phyloP scores from a whole-genome alignment of 805 yeast species.

The Lipomyces kockii region DNA sequence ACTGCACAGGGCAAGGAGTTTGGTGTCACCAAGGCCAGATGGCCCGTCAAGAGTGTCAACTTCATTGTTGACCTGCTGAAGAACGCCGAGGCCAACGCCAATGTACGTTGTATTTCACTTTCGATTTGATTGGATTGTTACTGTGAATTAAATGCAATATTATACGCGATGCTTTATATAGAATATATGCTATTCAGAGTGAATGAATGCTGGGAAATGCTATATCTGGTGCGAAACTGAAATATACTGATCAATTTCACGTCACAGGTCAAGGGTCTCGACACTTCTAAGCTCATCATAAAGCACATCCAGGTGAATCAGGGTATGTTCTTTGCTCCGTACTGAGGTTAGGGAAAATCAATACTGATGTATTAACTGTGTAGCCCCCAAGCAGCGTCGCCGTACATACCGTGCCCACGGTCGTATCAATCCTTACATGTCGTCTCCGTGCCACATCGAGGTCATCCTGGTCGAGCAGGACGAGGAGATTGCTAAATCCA shows the following conservation, averaged over 20 bases:
- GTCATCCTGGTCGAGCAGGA: constrained; percentile 93
- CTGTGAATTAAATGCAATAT: neutral
- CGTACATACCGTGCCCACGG: constrained; percentile 99
- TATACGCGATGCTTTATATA: neutral
- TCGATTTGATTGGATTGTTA: neutral
- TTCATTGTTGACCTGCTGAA: constrained; percentile 91
- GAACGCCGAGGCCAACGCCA: constrained; percentile 99
- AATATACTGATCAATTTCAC: constrained; percentile 10
- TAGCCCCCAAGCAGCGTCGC: constrained; percentile 99
- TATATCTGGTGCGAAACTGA: neutral
- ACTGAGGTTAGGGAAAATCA: neutral
- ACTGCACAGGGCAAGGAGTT: constrained; percentile 99
- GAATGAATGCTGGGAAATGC: neutral
- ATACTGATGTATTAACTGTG: neutral
- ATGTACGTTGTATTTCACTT: constrained; percentile 44
- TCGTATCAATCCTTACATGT: constrained; percentile 99
- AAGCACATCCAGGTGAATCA: constrained; percentile 99
- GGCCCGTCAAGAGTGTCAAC: constrained; percentile 99
- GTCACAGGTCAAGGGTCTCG: constrained; percentile 86
- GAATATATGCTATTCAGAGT: neutral
- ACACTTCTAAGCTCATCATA: constrained; percentile 88
- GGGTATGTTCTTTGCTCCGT: constrained; percentile 35
- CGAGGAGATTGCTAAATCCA: constrained; percentile 91
- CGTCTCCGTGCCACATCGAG: constrained; percentile 99
- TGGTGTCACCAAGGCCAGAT: constrained; percentile 99